Conservation (phyloP, 2,329 filamentous ascomycete species). For the Leptoxyphium fumago region DNA sequence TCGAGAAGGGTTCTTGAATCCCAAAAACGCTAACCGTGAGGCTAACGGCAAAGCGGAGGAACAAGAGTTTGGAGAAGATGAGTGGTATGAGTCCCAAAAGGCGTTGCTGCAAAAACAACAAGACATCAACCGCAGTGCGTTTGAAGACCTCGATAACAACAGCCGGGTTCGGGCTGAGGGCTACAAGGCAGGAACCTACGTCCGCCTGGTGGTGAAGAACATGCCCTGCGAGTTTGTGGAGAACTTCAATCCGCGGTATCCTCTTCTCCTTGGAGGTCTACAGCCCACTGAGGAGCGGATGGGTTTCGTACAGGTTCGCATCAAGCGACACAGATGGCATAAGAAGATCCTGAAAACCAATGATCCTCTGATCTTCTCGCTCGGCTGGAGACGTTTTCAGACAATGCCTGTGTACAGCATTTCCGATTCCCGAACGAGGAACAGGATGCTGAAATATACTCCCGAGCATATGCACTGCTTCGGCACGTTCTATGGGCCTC, state of each 20-base stretch:
- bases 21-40: constrained; percentile 62
- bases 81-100: constrained; percentile 98
- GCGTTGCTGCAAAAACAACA: constrained; percentile 87
- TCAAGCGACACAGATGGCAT: constrained; percentile 97
- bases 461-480: constrained; percentile 99
- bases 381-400: constrained; percentile 94
- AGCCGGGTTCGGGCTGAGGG: constrained; percentile 79
- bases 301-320: constrained; percentile 85
- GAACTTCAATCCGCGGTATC: constrained; percentile 67
- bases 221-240: constrained; percentile 83
- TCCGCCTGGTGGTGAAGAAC: constrained; percentile 73
- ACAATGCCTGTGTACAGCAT: constrained; percentile 86
- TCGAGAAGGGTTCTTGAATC: constrained; percentile 84
- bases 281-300: constrained; percentile 89
- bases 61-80: constrained; percentile 82
- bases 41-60: constrained; percentile 51
- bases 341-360: constrained; percentile 98
- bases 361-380: constrained; percentile 89
- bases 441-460: constrained; percentile 97
- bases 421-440: constrained; percentile 80
- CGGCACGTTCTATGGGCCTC: constrained; percentile 83
- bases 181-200: constrained; percentile 82
- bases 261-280: constrained; percentile 81
- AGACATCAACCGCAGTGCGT: constrained; percentile 92
- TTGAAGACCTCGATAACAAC: constrained; percentile 69